These are phyloP conservation scores for Xylaria sp. DNA, from an alignment of 2,329 filamentous ascomycete genomes.

Conservation along the genomic window DNA sequence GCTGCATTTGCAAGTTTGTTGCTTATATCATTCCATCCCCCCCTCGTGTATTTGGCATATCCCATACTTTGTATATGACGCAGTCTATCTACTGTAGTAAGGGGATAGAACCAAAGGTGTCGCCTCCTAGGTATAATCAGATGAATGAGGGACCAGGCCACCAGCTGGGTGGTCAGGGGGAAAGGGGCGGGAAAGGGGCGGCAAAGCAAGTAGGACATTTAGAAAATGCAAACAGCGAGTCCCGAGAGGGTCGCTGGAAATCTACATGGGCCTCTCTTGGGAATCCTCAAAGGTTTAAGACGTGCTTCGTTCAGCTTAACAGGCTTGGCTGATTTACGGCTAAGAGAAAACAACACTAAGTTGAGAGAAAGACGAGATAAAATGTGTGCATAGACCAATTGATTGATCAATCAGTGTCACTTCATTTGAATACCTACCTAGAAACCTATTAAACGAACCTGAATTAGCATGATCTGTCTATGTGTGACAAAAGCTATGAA, in stretches of 20 bases:
- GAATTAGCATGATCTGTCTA: not conserved
- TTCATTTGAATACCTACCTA: too few species aligned
- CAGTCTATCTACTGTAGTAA: conserved; percentile 10
- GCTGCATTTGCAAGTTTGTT: conserved; percentile 7
- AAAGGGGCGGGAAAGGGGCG: not conserved
- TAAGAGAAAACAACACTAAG: not conserved
- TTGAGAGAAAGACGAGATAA: not conserved
- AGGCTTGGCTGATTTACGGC: not conserved
- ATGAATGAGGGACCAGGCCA: not conserved
- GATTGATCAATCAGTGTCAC: not conserved
- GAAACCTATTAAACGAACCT: not conserved
- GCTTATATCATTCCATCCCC: not conserved
- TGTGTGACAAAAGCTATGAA: too few species aligned
- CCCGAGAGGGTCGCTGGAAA: not conserved
- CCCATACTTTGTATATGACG: conserved; percentile 24
- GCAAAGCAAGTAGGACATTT: not conserved
- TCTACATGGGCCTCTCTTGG: not conserved
- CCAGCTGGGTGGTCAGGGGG: not conserved
- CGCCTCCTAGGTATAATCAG: conserved; percentile 16
- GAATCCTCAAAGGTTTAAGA: conserved; percentile 1
- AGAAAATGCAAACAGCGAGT: not conserved
- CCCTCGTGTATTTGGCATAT: conserved; percentile 13
- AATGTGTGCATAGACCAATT: conserved; percentile 3
- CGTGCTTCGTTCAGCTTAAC: not conserved
- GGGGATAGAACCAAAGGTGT: not conserved